Base-by-base conservation (phyloP, 306 rosid species). In the Prunus dulcis region DNA sequence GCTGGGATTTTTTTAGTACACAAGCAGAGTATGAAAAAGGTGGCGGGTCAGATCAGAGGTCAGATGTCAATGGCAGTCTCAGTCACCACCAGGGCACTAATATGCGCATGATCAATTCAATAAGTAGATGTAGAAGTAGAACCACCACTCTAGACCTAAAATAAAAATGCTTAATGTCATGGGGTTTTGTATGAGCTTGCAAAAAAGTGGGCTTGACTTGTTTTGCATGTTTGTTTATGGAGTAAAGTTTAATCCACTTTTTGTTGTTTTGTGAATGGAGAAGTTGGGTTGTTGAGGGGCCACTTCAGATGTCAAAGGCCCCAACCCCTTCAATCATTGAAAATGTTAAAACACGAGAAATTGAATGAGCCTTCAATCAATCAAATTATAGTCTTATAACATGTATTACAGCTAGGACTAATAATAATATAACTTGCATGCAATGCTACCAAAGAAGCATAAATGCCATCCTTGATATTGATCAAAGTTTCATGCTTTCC, bases 401-500 rank as follows among this genome's bases (percentile, higher is more conserved):
- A 38, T 38, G 43, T 7, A 38, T 38, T 38, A 38, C 9, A 38
- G 43, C 43, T 6, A 38, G 43, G 43, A 38, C 43, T 38, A 7
- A 38, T 38, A 38, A 38, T 38, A 38, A 38, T 38, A 38, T 7
- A 6, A 51, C 67, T 82, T 34, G 75, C 80, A 70, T 78, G 78
- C 17, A 77, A 69, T 10, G 76, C 69, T 9, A 82, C 76, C 28
- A 82, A 67, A 41, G 85, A 82, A 47, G 85, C 82, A 77, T 82
- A 82, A 52, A 15, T 67, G 47, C 85, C 85, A 41, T 72, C 76
- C 65, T 76, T 20, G 57, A 72, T 50, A 13, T 51, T 67, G 32
- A 76, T 72, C 79, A 82, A 50, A 19, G 47, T 38, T 10, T 77
- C 85, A 67, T 82, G 85, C 71, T 51, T 72, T 19, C 85, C 85